Base-by-base conservation (phyloP, 2,329 filamentous ascomycete species). In the Hypomyces rosellus region DNA sequence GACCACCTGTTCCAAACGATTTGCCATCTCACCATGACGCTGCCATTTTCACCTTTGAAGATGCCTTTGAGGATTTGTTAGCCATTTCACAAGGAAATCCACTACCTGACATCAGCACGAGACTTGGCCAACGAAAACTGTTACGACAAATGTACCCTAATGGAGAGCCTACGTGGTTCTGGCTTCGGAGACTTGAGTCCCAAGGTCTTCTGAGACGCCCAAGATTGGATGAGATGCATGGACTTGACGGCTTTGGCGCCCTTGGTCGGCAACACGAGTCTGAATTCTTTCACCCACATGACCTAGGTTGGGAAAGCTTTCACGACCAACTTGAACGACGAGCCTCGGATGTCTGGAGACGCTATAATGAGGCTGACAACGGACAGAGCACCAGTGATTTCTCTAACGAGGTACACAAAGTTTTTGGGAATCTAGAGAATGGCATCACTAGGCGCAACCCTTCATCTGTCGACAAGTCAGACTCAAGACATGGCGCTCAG, bases 51-150 rank as follows among this genome's bases (percentile, higher is more conserved):
- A 77, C 74, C 8, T 82, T 79, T 55, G 68, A 74, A 33, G 77
- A 81, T 55, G 78, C 78, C 43, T 81, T 81, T 54, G 78, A 82
- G 57, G 78, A 82, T 54, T 70, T 82, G 14, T 66, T 82, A 12
- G 65, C 67, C n/a, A 69, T 71, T 15, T 70, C 69, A n/a, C 68
- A 70, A 13, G 71, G 71, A 4, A 64, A 67, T 6, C 61, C 64
- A 2, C 61, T 80, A 16, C 66, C 69, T 4, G 66, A 74, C 16
- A 69, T 77, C 18, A 55, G 57, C 12, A 60, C 57, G 2, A 63
- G 64, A 41, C 62, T 68, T 48, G 59, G 67, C 34, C 65, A 70
- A 54, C 64, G 67, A 44, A 64, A 59, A 51, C 62, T 72, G 12
- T 59, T 73, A 39, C 61, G 61, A 18, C 61, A 64, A 9, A 68